Percentiles rank a stretch among this genome's conserved stretches.
These are phyloP conservation scores for Taiozyma sp. DNA, from an alignment of 1,139 yeast genomes.

Conservation along the genomic window DNA sequence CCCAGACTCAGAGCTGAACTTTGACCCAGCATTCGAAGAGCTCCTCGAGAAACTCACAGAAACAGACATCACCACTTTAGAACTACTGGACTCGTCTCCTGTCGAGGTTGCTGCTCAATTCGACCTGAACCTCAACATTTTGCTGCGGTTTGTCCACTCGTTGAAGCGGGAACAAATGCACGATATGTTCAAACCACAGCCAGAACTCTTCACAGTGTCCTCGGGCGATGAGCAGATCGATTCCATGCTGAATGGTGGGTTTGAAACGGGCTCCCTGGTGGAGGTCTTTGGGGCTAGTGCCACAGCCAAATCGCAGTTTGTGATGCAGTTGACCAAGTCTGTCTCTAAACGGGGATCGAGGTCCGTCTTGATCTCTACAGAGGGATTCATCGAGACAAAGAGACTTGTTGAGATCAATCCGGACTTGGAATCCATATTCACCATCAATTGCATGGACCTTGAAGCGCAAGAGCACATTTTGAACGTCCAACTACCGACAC, in stretches of 20 bases:
- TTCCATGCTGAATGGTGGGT: slow-evolving; percentile 57
- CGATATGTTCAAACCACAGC: neutral
- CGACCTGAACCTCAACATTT: slow-evolving; percentile 33
- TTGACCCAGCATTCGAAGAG: slow-evolving; percentile 25
- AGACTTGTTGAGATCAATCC: slow-evolving; percentile 39
- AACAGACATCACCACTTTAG: slow-evolving; percentile 33
- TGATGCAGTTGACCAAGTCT: slow-evolving; percentile 56
- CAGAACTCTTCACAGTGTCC: neutral
- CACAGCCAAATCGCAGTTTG: slow-evolving; percentile 76
- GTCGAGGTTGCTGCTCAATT: slow-evolving; percentile 11
- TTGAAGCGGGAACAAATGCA: slow-evolving; percentile 17
- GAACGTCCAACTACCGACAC: slow-evolving; percentile 59
- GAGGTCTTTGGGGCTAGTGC: slow-evolving; percentile 85
- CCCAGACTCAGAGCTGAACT: slow-evolving; percentile 27
- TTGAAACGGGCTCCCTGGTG: slow-evolving; percentile 59
- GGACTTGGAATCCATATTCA: slow-evolving; percentile 41
- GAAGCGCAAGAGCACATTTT: slow-evolving; percentile 73
- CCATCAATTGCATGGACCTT: slow-evolving; percentile 60
- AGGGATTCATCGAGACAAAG: slow-evolving; percentile 61
- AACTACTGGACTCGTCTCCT: slow-evolving; percentile 34
- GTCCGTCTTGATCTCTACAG: slow-evolving; percentile 66
- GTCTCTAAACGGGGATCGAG: slow-evolving; percentile 42
- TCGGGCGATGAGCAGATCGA: slow-evolving; percentile 55
- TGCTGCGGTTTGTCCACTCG: slow-evolving; percentile 28
- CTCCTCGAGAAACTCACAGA: slow-evolving; percentile 24